Evolutionary conservation across 1,139 yeast genomes (phyloP), one percentile per base, ranked within the genome.

Genomic region (Kazachstania sp.): DNA sequence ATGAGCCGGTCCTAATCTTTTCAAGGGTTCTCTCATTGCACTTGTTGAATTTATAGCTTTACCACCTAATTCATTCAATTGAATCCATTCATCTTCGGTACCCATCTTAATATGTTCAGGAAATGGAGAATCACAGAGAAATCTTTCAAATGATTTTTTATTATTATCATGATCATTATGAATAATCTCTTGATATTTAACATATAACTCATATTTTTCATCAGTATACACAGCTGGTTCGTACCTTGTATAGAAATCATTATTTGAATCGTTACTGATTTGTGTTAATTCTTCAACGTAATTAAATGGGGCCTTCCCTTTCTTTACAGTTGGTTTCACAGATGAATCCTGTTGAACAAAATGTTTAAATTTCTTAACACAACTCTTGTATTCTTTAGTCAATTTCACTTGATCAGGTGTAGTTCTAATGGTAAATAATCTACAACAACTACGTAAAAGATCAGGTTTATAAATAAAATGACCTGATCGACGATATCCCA

Each of bases 401-500:
- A 83, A 64, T 44, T 71, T 69, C 54, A 80, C 72, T 37, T 64
- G 58, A 0, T 59, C 59, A 34, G 75, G 65, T 37, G 70, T 72
- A 0, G 95, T 80, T 45, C 97, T 66, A 29, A 88, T 86, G 0
- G 96, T 84, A 60, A 79, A 86, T 61, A 81, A 73, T n/a, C 92
- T 74, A 59, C 97, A 90, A 60, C 97, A 90, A 38, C 78, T 78
- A 34, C 87, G 65, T 32, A 83, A 61, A 51, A 79, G 65, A 62
- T 90, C 95, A 0, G 86, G 81, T 58, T 82, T 83, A 61, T 88
- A 88, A 6, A 86, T 56, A 54, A 79, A 85, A 1, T 64, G 61
- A 0, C 97, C 97, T 30, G 94, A 83, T 45, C 97, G 68, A 61
- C 95, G 77, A 61, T 77, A 87, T 2, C 95, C 95, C 55, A 72